Percentiles rank a stretch among this genome's conserved stretches.
Conservation (phyloP, 2,329 filamentous ascomycete genomes). For the Cercospora sojina region DNA sequence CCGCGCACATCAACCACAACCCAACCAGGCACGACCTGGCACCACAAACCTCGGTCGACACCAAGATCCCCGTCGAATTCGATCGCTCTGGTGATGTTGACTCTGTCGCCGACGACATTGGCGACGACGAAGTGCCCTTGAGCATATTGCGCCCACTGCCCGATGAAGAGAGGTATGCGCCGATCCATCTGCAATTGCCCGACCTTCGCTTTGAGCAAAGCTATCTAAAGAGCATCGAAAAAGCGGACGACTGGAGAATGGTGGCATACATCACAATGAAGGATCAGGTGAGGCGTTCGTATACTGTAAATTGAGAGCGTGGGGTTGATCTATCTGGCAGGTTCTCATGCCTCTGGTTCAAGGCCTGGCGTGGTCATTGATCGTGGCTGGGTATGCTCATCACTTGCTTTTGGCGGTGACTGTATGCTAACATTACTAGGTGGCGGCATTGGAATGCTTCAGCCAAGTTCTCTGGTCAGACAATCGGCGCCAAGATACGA, state of each 20-base stretch:
- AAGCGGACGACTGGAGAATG: slow-evolving; percentile 74
- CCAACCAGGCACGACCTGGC: slow-evolving; percentile 77
- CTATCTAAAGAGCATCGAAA: slow-evolving; percentile 84
- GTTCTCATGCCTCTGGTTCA: slow-evolving; percentile 83
- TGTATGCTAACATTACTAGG: slow-evolving; percentile 38
- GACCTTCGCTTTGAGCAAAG: slow-evolving; percentile 97
- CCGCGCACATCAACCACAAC: slow-evolving; percentile 69
- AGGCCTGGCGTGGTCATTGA: slow-evolving; percentile 83
- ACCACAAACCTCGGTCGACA: slow-evolving; percentile 71
- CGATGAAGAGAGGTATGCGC: slow-evolving; percentile 60
- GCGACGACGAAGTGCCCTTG: slow-evolving; percentile 68
- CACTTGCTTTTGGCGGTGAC: background rate
- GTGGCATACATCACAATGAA: slow-evolving; percentile 80
- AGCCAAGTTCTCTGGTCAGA: slow-evolving; percentile 72
- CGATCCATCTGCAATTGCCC: slow-evolving; percentile 51
- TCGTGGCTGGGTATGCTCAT: slow-evolving; percentile 57
- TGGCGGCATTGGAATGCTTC: slow-evolving; percentile 89
- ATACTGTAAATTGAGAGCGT: background rate
- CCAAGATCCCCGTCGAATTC: slow-evolving; percentile 60
- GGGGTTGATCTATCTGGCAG: slow-evolving; percentile 44
- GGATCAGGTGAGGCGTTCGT: slow-evolving; percentile 67
- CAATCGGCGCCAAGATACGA: slow-evolving; percentile 71
- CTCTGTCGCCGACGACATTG: slow-evolving; percentile 50
- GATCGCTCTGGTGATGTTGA: slow-evolving; percentile 40
- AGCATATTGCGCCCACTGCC: slow-evolving; percentile 59